Percentiles rank a stretch among this genome's conserved stretches.
These are phyloP conservation scores for Pleurotus sapidus DNA, from an alignment of 768 basidiomycete species.

Conservation along the genomic window DNA sequence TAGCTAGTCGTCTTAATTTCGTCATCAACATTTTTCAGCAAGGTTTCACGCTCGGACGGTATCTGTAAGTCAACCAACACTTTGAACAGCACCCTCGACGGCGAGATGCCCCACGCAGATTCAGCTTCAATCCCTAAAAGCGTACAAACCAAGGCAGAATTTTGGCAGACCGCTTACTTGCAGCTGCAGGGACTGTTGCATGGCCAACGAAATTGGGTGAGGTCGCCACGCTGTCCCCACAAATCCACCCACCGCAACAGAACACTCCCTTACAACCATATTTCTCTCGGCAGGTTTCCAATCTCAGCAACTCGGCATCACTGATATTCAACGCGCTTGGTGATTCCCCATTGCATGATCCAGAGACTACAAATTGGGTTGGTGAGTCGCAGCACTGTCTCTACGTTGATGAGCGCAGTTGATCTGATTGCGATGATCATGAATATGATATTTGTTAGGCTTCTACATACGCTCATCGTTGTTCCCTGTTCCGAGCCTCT, in stretches of 20 bases:
- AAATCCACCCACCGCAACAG: not conserved
- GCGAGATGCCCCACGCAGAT: slow-evolving; percentile 80
- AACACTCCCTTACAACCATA: slow-evolving; percentile 6
- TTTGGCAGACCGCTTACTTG: slow-evolving; percentile 73
- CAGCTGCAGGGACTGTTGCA: slow-evolving; percentile 64
- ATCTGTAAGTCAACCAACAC: too few relatives aligned
- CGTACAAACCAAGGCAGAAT: slow-evolving; percentile 69
- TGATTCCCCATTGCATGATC: slow-evolving; percentile 65
- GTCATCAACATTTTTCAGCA: too few relatives aligned
- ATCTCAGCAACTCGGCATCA: slow-evolving; percentile 80
- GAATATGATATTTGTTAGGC: slow-evolving; percentile 42
- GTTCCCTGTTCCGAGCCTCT: slow-evolving; percentile 48
- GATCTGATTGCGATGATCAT: not conserved
- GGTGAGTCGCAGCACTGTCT: slow-evolving; percentile 52
- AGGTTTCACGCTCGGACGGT: too few relatives aligned
- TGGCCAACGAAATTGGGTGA: slow-evolving; percentile 77
- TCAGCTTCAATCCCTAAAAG: slow-evolving; percentile 65
- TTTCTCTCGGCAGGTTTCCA: slow-evolving; percentile 59
- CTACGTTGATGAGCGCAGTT: not conserved
- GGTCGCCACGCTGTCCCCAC: slow-evolving; percentile 10
- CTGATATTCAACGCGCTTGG: slow-evolving; percentile 77
- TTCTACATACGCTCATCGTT: slow-evolving; percentile 76
- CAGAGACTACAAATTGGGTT: slow-evolving; percentile 86
- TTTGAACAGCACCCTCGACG: too few relatives aligned
- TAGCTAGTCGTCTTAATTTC: too few relatives aligned